Percentiles rank a stretch among this genome's conserved stretches.
Conservation (phyloP, 495 filamentous ascomycete species). For the Hypomontagnella monticulosa region DNA sequence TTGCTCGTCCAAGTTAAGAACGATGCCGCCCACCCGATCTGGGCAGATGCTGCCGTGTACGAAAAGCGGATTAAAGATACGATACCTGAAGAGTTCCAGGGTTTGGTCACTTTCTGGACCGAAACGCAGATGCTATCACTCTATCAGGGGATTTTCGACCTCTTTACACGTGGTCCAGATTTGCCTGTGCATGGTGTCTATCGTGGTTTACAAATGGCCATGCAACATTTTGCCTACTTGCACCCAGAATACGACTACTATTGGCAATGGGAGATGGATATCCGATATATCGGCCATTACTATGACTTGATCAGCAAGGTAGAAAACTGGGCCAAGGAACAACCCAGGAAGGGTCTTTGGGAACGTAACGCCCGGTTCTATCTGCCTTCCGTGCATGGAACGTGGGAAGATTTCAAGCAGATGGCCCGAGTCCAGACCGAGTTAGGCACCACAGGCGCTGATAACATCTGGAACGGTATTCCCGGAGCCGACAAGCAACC, state of each 20-base stretch:
- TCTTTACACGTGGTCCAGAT: constrained; percentile 67
- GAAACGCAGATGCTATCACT: constrained; percentile 89
- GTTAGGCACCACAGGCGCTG: constrained; percentile 75
- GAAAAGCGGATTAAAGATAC: constrained; percentile 67
- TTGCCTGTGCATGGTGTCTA: constrained; percentile 91
- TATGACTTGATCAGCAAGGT: constrained; percentile 86
- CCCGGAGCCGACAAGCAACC: constrained; percentile 48
- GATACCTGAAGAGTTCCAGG: constrained; percentile 86
- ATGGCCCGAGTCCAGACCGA: constrained; percentile 92
- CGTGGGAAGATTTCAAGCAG: constrained; percentile 91
- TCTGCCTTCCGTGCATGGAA: constrained; percentile 84
- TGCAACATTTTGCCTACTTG: constrained; percentile 88
- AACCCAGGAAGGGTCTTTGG: constrained; percentile 92
- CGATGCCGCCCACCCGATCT: constrained; percentile 70
- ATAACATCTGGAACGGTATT: constrained; percentile 72
- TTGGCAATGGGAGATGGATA: constrained; percentile 99
- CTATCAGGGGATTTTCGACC: constrained; percentile 84
- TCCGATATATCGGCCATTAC: constrained; percentile 95
- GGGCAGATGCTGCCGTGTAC: constrained; percentile 68
- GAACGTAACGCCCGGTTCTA: constrained; percentile 94
- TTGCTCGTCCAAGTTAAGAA: constrained; percentile 80
- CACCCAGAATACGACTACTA: constrained; percentile 95
- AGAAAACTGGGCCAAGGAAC: constrained; percentile 76
- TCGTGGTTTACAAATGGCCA: constrained; percentile 88
- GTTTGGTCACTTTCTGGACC: constrained; percentile 90